A percentile compares a stretch with the other conserved stretches of the same genome.
Evolutionary conservation across 345 rosid genomes (phyloP).

Genomic region (Hibiscus tridactylites): DNA sequence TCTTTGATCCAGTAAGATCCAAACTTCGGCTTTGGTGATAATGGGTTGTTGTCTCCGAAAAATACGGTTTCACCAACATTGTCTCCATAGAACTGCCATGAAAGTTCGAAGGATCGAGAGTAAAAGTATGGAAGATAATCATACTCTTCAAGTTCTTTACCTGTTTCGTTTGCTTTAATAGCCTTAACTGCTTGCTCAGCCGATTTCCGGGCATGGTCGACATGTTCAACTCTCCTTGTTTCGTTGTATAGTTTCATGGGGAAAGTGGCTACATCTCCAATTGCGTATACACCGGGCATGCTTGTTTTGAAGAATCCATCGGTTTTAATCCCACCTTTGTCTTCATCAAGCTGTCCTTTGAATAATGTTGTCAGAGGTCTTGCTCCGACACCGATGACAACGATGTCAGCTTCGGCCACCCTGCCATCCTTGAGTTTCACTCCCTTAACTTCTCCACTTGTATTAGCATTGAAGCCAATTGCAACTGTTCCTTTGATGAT

Average conservation of each 20-base stretch:
- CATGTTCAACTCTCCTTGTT: conserved; percentile 74
- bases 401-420: conserved; percentile 63
- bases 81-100: conserved; percentile 83
- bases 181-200: conserved; percentile 95
- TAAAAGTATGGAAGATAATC: conserved; percentile 76
- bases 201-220: conserved; percentile 76
- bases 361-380: conserved; percentile 47
- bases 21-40: conserved; percentile 58
- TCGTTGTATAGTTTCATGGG: conserved; percentile 54
- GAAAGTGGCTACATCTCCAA: conserved; percentile 80
- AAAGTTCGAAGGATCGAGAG: conserved; percentile 62
- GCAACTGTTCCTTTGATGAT: conserved; percentile 85
- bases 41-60: conserved; percentile 59
- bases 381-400: conserved; percentile 64
- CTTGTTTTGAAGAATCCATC: conserved; percentile 50
- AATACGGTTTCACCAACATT: conserved; percentile 56
- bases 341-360: conserved; percentile 70
- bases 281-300: conserved; percentile 55
- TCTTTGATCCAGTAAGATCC: conserved; percentile 86
- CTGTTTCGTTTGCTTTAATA: conserved; percentile 60
- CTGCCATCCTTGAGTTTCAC: conserved; percentile 66
- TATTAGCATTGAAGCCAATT: conserved; percentile 42
- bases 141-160: conserved; percentile 51
- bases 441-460: conserved; percentile 41
- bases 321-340: conserved; percentile 72